phyloP scores from a whole-genome alignment of 768 basidiomycete species.

The Lanmaoa rubissima region DNA sequence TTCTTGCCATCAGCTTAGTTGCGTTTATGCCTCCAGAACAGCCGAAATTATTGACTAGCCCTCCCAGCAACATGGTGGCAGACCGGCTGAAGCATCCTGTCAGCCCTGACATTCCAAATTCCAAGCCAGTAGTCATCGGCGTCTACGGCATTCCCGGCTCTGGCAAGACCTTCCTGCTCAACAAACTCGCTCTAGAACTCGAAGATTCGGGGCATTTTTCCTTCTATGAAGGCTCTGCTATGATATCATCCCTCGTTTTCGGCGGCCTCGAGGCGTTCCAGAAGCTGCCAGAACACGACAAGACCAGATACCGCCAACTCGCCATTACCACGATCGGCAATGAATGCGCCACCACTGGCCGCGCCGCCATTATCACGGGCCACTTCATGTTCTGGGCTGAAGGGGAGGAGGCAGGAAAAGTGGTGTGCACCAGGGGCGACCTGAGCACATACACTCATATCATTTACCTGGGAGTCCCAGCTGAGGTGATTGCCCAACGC shows the following conservation, averaged over 20 bases:
- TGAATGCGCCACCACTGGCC: conserved; percentile 11
- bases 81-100: not conserved
- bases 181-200: conserved; percentile 12
- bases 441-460: conserved; percentile 18
- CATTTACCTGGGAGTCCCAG: conserved; percentile 12
- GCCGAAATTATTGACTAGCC: conserved; percentile 6
- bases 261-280: conserved; percentile 12
- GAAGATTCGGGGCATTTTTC: conserved; percentile 11
- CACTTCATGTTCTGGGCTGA: conserved; percentile 17
- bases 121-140: conserved; percentile 12
- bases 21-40: conserved; percentile 6
- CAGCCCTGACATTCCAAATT: conserved; percentile 5
- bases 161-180: conserved; percentile 14
- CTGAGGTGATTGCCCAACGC: conserved; percentile 14
- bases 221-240: conserved; percentile 15
- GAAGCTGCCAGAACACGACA: conserved; percentile 13
- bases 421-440: conserved; percentile 14
- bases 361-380: conserved; percentile 9
- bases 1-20: conserved; percentile 2
- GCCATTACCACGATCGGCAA: conserved; percentile 10
- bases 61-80: conserved; percentile 5
- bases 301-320: conserved; percentile 13
- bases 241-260: conserved; percentile 13
- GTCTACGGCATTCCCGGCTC: conserved; percentile 15
- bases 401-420: conserved; percentile 17